Evolutionary conservation across 192 early-diverging fungal species (phyloP), one percentile per base, ranked within the genome.

Genomic region (Coemansia sp.): DNA sequence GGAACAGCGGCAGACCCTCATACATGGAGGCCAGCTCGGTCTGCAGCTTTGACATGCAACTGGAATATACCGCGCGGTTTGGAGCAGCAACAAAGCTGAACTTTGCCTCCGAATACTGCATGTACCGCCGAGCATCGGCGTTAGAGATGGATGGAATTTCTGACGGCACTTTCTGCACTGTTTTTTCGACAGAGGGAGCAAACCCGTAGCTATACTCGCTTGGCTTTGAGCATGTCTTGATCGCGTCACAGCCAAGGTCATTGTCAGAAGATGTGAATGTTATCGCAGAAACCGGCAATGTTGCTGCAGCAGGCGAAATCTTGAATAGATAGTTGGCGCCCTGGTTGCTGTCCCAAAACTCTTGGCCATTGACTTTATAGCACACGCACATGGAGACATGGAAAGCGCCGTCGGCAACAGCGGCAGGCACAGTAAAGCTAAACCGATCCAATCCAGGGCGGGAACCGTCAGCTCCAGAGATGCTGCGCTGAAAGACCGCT

Each of bases 331-430:
- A 94, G 83, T 98, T 95, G 53, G 76, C 72, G 49, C 91, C 90
- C 50, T 74, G 70, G 85, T 98, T 96, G 75, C 95, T 98, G 83
- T 98, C 96, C 96, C 96, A 98, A 75, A 84, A 86, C 68, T 91
- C 89, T 19, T 83, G 77, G 41, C 86, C 88, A 58, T 76, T 72
- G 32, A 94, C 92, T 7, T 72, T 72, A 63, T 93, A 95, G 27
- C 84, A 69, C 4, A 91, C 81, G 12, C 87, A 87, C 60, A 91
- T 73, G 56, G 82, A 86, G 48, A 90, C 74, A 6, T 76, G 79
- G 27, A 48, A 69, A 7, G 53, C 59, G 10, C 29, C 2, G 23
- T 37, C 41, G 5, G 61, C 51, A 2, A 58, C 14, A 0, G 62
- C 11, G n/a, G 5, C 23, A 5, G 84, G 84, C 24, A 93, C 72